A percentile compares a stretch with the other conserved stretches of the same genome.
Conservation (phyloP, 176 grass and related monocot genomes). For the Oryza rufipogon region DNA sequence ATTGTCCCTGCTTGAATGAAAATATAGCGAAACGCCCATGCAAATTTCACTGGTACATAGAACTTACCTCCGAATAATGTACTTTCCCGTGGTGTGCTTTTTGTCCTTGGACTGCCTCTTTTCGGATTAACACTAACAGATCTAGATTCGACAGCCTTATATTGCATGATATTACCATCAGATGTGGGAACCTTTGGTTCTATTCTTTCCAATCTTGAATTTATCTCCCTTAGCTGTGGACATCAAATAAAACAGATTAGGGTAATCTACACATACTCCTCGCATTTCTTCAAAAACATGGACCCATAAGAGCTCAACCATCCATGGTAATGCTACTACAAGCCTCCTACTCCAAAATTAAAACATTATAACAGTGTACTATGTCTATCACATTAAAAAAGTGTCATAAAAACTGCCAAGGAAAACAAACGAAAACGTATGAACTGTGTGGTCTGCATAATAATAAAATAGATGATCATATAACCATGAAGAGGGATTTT, state of each 20-base stretch:
- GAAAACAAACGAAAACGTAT: background rate
- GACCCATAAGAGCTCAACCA: constrained; percentile 16
- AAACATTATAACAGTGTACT: constrained; percentile 9
- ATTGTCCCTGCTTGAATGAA: constrained; percentile 14
- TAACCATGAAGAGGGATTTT: background rate
- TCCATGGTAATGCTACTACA: background rate
- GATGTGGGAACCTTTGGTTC: constrained; percentile 77
- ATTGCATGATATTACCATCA: constrained; percentile 51
- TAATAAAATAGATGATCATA: background rate
- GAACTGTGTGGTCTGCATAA: background rate
- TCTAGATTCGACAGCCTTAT: constrained; percentile 58
- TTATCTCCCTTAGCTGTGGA: constrained; percentile 94
- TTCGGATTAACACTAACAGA: constrained; percentile 77
- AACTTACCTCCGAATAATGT: constrained; percentile 74
- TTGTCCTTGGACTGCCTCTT: constrained; percentile 80
- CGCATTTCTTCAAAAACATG: constrained; percentile 16
- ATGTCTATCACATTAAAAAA: background rate
- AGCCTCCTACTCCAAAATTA: constrained; percentile 20
- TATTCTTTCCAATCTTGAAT: constrained; percentile 77
- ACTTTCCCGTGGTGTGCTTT: constrained; percentile 62
- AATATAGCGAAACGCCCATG: constrained; percentile 22
- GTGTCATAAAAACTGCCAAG: background rate
- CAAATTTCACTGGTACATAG: background rate
- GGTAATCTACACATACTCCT: constrained; percentile 8
- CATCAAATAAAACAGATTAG: constrained; percentile 42